These are phyloP conservation scores for Tricholoma saponaceum DNA, from an alignment of 768 basidiomycete species.

Conservation along the genomic window DNA sequence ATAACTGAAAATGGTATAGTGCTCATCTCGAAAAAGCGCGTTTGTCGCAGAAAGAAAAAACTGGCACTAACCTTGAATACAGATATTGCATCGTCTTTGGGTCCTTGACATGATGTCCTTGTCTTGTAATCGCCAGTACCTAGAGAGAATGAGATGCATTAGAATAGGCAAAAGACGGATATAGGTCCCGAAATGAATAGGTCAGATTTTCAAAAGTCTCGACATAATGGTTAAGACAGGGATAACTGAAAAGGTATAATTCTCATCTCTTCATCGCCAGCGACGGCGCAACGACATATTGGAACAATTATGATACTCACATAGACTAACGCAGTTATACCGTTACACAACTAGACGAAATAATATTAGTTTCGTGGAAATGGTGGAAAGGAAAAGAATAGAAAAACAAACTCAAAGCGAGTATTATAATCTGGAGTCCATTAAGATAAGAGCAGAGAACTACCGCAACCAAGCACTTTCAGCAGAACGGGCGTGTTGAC, in stretches of 20 bases:
- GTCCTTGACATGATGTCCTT: not conserved
- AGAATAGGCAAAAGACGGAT: not conserved
- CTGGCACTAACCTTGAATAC: not conserved
- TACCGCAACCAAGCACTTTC: no score
- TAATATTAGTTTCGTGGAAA: not conserved
- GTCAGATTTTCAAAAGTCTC: conserved; percentile 30
- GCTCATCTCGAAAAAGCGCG: conserved; percentile 17
- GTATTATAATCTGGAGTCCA: no score
- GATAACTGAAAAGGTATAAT: conserved; percentile 31
- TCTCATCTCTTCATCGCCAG: conserved; percentile 18
- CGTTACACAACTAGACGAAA: not conserved
- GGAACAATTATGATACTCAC: not conserved
- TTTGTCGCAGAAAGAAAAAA: not conserved
- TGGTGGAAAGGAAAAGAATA: not conserved
- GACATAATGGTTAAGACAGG: conserved; percentile 31
- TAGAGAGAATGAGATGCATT: not conserved
- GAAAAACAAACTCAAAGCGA: not conserved
- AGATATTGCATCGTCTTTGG: not conserved
- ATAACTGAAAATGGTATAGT: conserved; percentile 29
- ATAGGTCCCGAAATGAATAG: not conserved
- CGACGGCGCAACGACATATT: not conserved
- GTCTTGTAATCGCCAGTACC: not conserved
- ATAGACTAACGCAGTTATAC: not conserved
- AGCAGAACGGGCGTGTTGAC: no score
- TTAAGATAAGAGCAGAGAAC: no score